Conservation (phyloP, 2,329 filamentous ascomycete species). For the Alternaria gaisen region DNA sequence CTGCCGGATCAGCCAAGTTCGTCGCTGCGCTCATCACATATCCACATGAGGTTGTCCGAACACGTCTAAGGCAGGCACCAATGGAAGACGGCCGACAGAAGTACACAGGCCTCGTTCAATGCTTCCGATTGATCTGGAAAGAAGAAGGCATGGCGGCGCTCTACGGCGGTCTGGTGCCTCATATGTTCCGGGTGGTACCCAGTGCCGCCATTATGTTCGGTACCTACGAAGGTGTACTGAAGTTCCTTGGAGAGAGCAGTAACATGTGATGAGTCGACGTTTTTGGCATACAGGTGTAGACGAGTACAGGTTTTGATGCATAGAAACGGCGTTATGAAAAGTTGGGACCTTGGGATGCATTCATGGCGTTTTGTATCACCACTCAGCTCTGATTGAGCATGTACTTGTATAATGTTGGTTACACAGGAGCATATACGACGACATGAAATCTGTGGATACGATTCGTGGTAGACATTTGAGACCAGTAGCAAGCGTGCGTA, state of each 20-base stretch:
- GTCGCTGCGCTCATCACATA: slow-evolving; percentile 86
- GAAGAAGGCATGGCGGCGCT: slow-evolving; percentile 87
- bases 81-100: slow-evolving; percentile 74
- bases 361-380: slow-evolving; percentile 13
- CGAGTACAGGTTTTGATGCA: slow-evolving; percentile 21
- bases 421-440: slow-evolving; percentile 3
- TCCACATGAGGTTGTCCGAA: slow-evolving; percentile 90
- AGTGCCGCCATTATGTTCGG: slow-evolving; percentile 97
- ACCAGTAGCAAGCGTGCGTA: not conserved
- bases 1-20: slow-evolving; percentile 85
- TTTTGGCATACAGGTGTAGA: not conserved
- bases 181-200: slow-evolving; percentile 89
- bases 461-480: not conserved
- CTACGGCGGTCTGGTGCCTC: slow-evolving; percentile 90
- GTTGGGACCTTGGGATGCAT: slow-evolving; percentile 8
- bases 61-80: slow-evolving; percentile 85
- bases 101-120: slow-evolving; percentile 88
- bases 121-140: slow-evolving; percentile 85
- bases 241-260: slow-evolving; percentile 56
- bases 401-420: slow-evolving; percentile 17
- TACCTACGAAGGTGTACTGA: slow-evolving; percentile 71
- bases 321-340: slow-evolving; percentile 19
- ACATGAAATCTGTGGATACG: slow-evolving; percentile 6
- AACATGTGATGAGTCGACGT: slow-evolving; percentile 38
- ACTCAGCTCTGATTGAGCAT: slow-evolving; percentile 11